A percentile compares a stretch with the other conserved stretches of the same genome.
These are phyloP conservation scores for Phytophthora litchii DNA, from an alignment of 352 stramenopile species.

Conservation along the genomic window DNA sequence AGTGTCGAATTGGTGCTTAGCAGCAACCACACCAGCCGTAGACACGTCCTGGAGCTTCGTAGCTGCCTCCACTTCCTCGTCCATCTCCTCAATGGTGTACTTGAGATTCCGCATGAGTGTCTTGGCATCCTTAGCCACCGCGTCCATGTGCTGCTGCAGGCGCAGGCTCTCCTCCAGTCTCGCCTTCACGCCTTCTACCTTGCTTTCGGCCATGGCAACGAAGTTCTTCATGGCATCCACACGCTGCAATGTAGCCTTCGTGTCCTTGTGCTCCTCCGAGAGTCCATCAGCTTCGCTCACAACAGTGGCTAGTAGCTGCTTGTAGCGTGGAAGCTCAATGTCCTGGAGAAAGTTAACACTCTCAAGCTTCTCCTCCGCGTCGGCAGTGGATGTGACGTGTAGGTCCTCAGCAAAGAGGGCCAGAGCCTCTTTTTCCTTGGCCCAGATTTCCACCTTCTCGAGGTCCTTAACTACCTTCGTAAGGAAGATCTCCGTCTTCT, in stretches of 20 bases:
- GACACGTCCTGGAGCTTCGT: constrained; percentile 77
- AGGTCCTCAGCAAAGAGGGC: constrained; percentile 70
- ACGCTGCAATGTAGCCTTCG: constrained; percentile 68
- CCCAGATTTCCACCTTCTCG: constrained; percentile 82
- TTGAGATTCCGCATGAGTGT: constrained; percentile 87
- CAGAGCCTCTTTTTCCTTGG: constrained; percentile 80
- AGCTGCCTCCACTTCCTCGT: constrained; percentile 83
- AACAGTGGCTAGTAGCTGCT: constrained; percentile 72
- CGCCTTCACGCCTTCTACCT: constrained; percentile 70
- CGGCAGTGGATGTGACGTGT: constrained; percentile 56
- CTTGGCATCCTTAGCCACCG: constrained; percentile 88
- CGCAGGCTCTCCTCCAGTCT: constrained; percentile 60
- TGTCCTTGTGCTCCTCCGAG: constrained; percentile 72
- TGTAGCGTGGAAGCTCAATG: constrained; percentile 86
- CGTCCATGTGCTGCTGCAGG: constrained; percentile 73
- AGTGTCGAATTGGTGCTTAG: constrained; percentile 72
- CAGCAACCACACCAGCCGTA: constrained; percentile 66
- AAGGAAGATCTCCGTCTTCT: constrained; percentile 85
- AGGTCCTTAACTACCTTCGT: constrained; percentile 87
- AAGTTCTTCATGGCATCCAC: constrained; percentile 82
- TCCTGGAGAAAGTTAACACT: constrained; percentile 84
- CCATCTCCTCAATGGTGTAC: constrained; percentile 90
- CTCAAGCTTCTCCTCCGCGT: constrained; percentile 85
- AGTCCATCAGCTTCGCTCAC: constrained; percentile 69
- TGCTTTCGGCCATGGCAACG: constrained; percentile 69